Percentiles rank a stretch among this genome's conserved stretches.
Evolutionary conservation across 2,329 filamentous ascomycete genomes (phyloP).

Genomic region (Incumbomyces lentus): DNA sequence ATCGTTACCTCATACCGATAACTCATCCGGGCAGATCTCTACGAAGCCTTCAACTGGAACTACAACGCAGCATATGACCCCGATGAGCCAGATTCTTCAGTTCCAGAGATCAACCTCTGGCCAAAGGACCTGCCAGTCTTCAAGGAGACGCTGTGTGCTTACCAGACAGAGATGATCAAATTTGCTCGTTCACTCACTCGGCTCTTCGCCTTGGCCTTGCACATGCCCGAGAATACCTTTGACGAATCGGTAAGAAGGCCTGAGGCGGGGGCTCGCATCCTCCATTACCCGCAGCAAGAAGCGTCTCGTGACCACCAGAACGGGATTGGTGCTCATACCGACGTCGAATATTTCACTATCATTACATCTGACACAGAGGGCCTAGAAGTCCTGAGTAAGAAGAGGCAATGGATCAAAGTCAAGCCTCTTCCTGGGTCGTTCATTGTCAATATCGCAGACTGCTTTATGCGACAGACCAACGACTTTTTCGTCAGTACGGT

Average conservation of each 20-base stretch:
- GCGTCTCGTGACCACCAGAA: conserved; percentile 25
- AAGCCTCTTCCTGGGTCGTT: conserved; percentile 34
- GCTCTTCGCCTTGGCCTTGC: conserved; percentile 33
- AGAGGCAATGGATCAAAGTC: conserved; percentile 36
- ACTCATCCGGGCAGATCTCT: conserved; percentile 6
- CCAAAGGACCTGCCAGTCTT: conserved; percentile 17
- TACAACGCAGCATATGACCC: conserved; percentile 5
- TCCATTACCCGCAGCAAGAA: conserved; percentile 36
- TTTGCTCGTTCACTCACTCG: conserved; percentile 27
- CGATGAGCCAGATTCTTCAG: conserved; percentile 6
- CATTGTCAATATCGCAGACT: conserved; percentile 39
- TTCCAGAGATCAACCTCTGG: conserved; percentile 8
- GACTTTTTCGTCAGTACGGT: conserved; percentile 35
- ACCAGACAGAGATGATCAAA: conserved; percentile 10
- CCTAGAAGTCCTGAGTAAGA: conserved; percentile 36
- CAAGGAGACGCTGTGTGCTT: conserved; percentile 10
- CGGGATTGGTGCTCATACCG: conserved; percentile 38
- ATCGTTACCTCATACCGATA: neutral
- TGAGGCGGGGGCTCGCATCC: conserved; percentile 27
- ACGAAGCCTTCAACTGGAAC: conserved; percentile 12
- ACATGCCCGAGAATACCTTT: conserved; percentile 32
- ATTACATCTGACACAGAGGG: conserved; percentile 38
- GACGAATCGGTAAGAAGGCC: conserved; percentile 27
- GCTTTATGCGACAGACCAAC: conserved; percentile 34
- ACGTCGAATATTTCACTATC: conserved; percentile 41